Evolutionary conservation across 2,329 filamentous ascomycete species (phyloP).

Genomic region (Alternaria burnsii): DNA sequence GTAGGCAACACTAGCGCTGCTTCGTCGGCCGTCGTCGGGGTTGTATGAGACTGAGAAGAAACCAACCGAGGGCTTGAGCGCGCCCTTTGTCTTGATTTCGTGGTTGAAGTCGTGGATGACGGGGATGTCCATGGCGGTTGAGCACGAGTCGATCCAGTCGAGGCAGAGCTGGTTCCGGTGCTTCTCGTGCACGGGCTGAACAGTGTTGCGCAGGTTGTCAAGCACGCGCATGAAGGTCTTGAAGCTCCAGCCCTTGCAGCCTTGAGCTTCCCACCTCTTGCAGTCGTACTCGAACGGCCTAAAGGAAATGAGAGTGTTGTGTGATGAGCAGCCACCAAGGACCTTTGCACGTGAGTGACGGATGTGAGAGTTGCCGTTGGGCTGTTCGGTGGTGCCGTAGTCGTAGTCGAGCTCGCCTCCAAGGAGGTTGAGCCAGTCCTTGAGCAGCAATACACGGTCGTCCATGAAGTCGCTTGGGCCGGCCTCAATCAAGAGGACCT

Average conservation of each 20-base stretch:
- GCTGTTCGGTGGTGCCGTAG: constrained; percentile 88
- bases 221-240: constrained; percentile 82
- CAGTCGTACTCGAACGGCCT: constrained; percentile 89
- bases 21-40: constrained; percentile 83
- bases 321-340: constrained; percentile 88
- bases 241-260: constrained; percentile 87
- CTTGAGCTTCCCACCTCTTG: constrained; percentile 81
- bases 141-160: constrained; percentile 87
- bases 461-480: constrained; percentile 90
- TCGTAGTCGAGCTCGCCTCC: constrained; percentile 90
- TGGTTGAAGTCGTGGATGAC: constrained; percentile 86
- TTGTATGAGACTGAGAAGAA: constrained; percentile 95
- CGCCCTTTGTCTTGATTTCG: constrained; percentile 77
- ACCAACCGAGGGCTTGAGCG: constrained; percentile 78
- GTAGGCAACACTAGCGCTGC: constrained; percentile 88
- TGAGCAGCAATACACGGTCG: constrained; percentile 83
- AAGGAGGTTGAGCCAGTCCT: constrained; percentile 85
- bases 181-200: constrained; percentile 84
- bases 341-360: constrained; percentile 93
- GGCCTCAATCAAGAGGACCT: constrained; percentile 83
- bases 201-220: constrained; percentile 86
- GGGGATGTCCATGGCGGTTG: constrained; percentile 79
- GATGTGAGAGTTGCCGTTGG: constrained; percentile 90
- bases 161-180: constrained; percentile 91
- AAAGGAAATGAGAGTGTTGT: constrained; percentile 95